Evolutionary conservation across 768 basidiomycete genomes (phyloP), one percentile per base, ranked within the genome.

Genomic region (Auricularia cornea): DNA sequence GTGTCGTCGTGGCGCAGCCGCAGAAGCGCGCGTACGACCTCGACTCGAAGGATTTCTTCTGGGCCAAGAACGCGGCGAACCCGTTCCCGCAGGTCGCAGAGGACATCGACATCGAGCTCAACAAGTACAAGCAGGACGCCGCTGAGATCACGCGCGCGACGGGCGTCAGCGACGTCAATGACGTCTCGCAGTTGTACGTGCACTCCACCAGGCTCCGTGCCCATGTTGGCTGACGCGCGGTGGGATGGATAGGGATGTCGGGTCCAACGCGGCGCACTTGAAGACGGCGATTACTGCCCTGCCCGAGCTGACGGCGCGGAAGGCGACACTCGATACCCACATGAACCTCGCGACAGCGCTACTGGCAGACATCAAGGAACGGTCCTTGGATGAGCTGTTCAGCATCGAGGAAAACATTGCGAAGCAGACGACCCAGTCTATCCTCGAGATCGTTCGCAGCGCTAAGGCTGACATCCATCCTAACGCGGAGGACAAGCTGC

Each of bases 81-180:
- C 96, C 96, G 3, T 99, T 99, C 81, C 97, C 97, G 41, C 92
- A 97, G 68, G 97, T 99, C 3, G 96, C 97, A 2, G 97, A 97
- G 72, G 96, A 98, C 66, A 98, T 99, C 60, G 94, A 99, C 70
- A 69, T 80, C 5, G 97, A 98, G 73, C 76, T 98, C 67, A 94
- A 88, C 75, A 87, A 87, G 75, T 96, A 89, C 70, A 98, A 98
- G 78, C 85, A 90, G 70, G 97, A 99, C 69, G 94, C 97, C 3
- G 94, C 93, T 20, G 97, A 99, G 73, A 89, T 99, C 63, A 99
- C 97, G 8, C 81, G 96, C 60, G 92, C 90, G 59, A 98, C 97
- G 0, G 97, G 97, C 30, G 90, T 99, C 63, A 94, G 90, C 71
- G 94, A 98, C 72, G 88, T 98, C 33, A 94, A 88, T 69, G 97